These are phyloP conservation scores for Diaporthe ilicicola DNA, from an alignment of 2,329 filamentous ascomycete genomes.

Conservation along the genomic window DNA sequence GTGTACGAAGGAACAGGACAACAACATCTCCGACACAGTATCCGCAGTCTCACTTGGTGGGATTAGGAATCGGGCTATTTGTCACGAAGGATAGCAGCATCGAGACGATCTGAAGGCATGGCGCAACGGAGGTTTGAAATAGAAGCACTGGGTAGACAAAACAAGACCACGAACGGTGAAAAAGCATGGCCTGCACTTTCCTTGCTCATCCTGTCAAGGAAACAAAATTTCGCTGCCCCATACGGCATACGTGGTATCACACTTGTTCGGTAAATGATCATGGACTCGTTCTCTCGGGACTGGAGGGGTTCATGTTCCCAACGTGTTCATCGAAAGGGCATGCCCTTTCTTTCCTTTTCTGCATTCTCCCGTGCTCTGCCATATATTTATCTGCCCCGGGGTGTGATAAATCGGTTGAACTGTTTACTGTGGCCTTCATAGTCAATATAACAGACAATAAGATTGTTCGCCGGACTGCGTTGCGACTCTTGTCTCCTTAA, in stretches of 20 bases:
- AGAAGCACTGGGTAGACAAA: slow-evolving; percentile 26
- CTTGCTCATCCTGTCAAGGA: background rate
- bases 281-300: background rate
- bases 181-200: background rate
- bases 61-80: background rate
- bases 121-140: slow-evolving; percentile 3
- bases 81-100: background rate
- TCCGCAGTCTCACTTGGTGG: background rate
- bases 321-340: no score
- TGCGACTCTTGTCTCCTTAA: background rate
- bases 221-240: background rate
- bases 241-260: background rate
- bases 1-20: background rate
- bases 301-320: background rate
- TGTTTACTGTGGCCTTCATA: background rate
- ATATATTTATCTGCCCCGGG: no score
- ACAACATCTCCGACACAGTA: background rate
- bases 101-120: slow-evolving; percentile 1
- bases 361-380: no score
- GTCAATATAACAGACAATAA: background rate
- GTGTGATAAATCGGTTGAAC: background rate
- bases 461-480: background rate
- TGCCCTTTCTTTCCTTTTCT: no score
- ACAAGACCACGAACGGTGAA: background rate
- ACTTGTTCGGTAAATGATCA: no score